These are phyloP conservation scores for Grigorovia humatica DNA, from an alignment of 805 yeast genomes.

Conservation along the genomic window DNA sequence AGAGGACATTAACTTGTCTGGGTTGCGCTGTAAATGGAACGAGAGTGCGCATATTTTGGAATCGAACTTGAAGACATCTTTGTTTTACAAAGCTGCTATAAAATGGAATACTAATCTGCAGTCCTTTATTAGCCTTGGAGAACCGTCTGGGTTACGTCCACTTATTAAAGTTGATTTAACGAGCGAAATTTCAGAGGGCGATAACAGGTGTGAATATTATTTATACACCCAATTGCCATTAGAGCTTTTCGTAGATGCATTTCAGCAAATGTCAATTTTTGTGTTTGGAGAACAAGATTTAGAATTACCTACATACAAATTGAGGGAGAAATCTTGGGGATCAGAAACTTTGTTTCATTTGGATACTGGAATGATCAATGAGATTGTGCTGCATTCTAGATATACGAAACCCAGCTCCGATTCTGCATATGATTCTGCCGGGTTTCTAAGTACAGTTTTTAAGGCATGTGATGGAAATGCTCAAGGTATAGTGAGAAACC, in stretches of 20 bases:
- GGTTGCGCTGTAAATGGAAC: conserved; percentile 23
- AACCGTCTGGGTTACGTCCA: conserved; percentile 34
- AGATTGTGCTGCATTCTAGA: conserved; percentile 41
- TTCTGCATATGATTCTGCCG: conserved; percentile 10
- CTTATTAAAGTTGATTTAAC: conserved; percentile 15
- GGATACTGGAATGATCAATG: conserved; percentile 16
- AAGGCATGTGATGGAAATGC: conserved; percentile 38
- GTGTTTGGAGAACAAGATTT: conserved; percentile 48
- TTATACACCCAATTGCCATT: conserved; percentile 36
- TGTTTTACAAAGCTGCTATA: conserved; percentile 12
- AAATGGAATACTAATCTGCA: not conserved
- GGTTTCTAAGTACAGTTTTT: conserved; percentile 35
- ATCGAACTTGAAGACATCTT: conserved; percentile 21
- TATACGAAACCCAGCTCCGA: conserved; percentile 34
- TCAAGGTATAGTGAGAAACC: conserved; percentile 22
- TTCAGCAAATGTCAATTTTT: conserved; percentile 37
- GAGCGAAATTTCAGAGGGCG: conserved; percentile 2
- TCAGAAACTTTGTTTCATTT: conserved; percentile 35
- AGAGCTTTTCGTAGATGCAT: conserved; percentile 43
- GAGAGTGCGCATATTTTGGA: conserved; percentile 6
- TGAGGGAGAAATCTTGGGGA: conserved; percentile 32
- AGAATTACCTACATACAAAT: conserved; percentile 43
- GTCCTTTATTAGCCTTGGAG: conserved; percentile 8
- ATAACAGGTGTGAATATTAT: conserved; percentile 33
- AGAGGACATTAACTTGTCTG: conserved; percentile 17